Base-by-base conservation (phyloP, 1,284 basidiomycete genomes). In the Blastosporella zonata region DNA sequence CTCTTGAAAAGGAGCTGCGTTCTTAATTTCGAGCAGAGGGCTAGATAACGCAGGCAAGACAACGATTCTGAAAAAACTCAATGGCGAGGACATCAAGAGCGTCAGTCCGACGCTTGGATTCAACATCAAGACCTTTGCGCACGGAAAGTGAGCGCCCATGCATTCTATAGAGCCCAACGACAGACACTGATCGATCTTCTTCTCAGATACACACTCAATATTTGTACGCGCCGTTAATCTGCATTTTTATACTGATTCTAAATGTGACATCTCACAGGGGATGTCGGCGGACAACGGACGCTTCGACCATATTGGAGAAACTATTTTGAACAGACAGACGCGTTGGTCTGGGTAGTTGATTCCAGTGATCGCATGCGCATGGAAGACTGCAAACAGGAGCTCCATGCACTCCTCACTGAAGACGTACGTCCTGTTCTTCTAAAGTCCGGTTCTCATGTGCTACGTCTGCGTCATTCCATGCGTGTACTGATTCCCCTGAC, bases 41-140 rank as follows among this genome's bases (percentile, higher is more conserved):
- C 82, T 99, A 12, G 97, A 99, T 69, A 99, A 99, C 66, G 95
- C 95, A 0, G 97, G 97, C 44, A 99, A 99, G 74, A 98, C 97
- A 2, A 99, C 96, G 0, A 97, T 99, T 57, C 69, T 99, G 53
- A 97, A 97, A 73, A 91, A 90, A 66, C 77, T 99, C 52, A 94
- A 92, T 55, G 87, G 84, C 21, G 93, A 97, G 69, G 89, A 96
- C 64, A 91, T 96, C 56, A 79, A 78, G 60, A 80, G 78, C 44
- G 84, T 98, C 52, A 93, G 88, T 57, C 97, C 97, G 0, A 99
- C 97, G 1, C 74, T 99, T 4, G 97, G 97, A 5, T 99, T 99
- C 78, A 97, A 97, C 65, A 99, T 99, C 75, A 95, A 95, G 73
- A 97, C 95, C 1, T 90, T 99, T 57, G 75, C 87, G 20, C 90